Evolutionary conservation across 768 basidiomycete species (phyloP).

Genomic region (Inosperma sp.): DNA sequence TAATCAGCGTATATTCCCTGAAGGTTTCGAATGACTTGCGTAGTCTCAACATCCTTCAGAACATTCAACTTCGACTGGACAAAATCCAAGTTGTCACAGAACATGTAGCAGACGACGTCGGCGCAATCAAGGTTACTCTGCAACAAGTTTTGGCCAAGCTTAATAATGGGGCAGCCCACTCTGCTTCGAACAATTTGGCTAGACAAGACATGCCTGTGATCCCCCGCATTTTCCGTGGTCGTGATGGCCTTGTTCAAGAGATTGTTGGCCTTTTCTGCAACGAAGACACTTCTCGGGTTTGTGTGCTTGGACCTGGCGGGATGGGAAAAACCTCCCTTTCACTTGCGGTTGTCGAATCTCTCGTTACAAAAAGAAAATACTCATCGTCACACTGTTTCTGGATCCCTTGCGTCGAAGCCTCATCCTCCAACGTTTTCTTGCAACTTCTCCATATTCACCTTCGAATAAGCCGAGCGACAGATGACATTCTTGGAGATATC

Average conservation of each 20-base stretch:
- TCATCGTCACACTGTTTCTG: slow-evolving; percentile 22
- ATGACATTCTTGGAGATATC: slow-evolving; percentile 19
- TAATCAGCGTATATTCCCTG: background rate
- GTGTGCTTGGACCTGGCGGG: slow-evolving; percentile 31
- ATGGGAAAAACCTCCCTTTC: slow-evolving; percentile 39
- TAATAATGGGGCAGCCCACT: background rate
- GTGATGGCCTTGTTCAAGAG: slow-evolving; percentile 17
- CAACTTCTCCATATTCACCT: slow-evolving; percentile 22
- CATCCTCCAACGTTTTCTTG: slow-evolving; percentile 21
- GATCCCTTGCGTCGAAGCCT: slow-evolving; percentile 33
- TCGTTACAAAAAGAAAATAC: slow-evolving; percentile 17
- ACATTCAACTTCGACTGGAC: slow-evolving; percentile 1
- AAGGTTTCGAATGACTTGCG: slow-evolving; percentile 9
- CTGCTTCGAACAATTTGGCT: slow-evolving; percentile 2
- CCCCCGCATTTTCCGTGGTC: slow-evolving; percentile 19
- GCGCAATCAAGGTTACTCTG: background rate
- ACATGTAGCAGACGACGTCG: slow-evolving; percentile 4
- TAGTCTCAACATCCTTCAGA: slow-evolving; percentile 4
- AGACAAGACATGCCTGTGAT: slow-evolving; percentile 14
- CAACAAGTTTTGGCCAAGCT: slow-evolving; percentile 6
- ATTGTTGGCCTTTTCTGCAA: slow-evolving; percentile 10
- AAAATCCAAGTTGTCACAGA: slow-evolving; percentile 2
- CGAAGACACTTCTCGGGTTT: slow-evolving; percentile 14
- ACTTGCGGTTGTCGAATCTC: slow-evolving; percentile 27
- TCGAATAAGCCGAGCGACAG: slow-evolving; percentile 20